Evolutionary conservation across 306 rosid species (phyloP).

Genomic region (Fragaria vesca): DNA sequence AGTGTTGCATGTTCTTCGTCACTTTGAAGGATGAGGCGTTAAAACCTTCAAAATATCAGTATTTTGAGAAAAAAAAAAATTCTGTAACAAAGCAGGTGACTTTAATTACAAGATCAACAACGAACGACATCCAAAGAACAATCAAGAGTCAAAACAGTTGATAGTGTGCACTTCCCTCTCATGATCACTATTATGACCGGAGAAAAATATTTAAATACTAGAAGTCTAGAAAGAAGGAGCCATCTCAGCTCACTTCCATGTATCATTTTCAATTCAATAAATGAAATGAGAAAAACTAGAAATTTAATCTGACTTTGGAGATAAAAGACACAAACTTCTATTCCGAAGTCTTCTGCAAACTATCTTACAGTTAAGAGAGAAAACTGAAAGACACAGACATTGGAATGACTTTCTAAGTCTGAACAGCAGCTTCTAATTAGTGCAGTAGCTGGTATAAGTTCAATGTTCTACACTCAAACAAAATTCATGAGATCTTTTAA

Average conservation of each 20-base stretch:
- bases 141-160: neutral
- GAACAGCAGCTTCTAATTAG: no score
- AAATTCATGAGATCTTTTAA: neutral
- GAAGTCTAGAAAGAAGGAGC: no score
- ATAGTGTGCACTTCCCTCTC: neutral
- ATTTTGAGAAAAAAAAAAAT: neutral
- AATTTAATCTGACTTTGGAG: no score
- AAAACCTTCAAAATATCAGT: neutral
- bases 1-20: neutral
- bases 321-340: no score
- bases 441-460: neutral
- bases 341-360: no score
- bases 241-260: no score
- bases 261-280: no score
- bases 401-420: no score
- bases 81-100: neutral
- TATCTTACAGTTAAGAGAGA: neutral
- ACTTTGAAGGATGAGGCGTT: neutral
- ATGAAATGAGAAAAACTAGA: no score
- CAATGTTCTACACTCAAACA: neutral
- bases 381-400: neutral
- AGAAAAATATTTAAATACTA: no score
- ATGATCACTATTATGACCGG: neutral
- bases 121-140: neutral
- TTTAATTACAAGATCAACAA: neutral